Evolutionary conservation across 2,329 filamentous ascomycete genomes (phyloP), one percentile per base, ranked within the genome.

Genomic region (Sclerotinia sclerotiorum): DNA sequence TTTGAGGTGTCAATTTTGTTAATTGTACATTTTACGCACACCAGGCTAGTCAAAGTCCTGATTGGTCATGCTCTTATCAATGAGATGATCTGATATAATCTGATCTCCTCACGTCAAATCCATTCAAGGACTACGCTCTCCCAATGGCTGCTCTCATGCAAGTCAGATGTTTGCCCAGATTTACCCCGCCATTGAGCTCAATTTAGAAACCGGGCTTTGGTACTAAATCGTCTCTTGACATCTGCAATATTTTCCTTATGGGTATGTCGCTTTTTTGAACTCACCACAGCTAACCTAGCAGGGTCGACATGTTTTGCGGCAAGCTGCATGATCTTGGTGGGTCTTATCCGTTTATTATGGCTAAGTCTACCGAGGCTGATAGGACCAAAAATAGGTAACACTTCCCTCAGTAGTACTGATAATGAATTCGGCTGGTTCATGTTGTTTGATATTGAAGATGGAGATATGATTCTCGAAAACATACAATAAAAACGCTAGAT

Each of bases 221-320:
- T 39, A 19, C 24, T 11, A 48, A 11, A 19, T 49, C 17, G 1
- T 39, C 32, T 21, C 29, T 51, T 11, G 6, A 51, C 5, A 51
- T 62, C 15, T 49, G 44, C 58, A 49, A 24, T 24, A 17, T n/a
- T 21, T 42, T 49, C 44, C 27, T 29, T 44, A 35, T 65, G 32
- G 51, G 42, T 49, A 35, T 42, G 15, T 52, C 32, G 7, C 42
- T 39, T 29, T 11, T 44, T 27, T 51, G 5, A 51, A 51, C 39
- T 15, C 46, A 51, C 48, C 46, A 51, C 11, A 27, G 48, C n/a
- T 8, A 67, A 32, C 15, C 6, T 44, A 32, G 55, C 52, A 67
- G 64, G 44, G 64, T 58, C 44, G 32, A 61, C 64, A 67, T 58
- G 55, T 58, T 61, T 67, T 60, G 19, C 55, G 65, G 55, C 21